Evolutionary conservation across 2,329 filamentous ascomycete species (phyloP), one percentile per base, ranked within the genome.

Genomic region (Botrytis galanthina): DNA sequence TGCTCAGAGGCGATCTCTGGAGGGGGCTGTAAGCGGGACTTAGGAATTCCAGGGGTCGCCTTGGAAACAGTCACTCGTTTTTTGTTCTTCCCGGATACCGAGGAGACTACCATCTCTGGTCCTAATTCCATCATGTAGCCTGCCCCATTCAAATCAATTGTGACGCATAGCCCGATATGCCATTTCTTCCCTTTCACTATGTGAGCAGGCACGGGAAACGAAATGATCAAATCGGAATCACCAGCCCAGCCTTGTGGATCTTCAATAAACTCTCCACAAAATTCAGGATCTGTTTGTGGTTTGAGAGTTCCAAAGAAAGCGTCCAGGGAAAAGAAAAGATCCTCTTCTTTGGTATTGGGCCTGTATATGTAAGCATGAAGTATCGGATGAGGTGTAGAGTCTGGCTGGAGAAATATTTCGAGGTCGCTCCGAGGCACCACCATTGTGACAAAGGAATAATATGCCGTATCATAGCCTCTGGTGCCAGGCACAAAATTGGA

Each of bases 1-100:
- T 54, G 22, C 12, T 39, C 60, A 32, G n/a, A 14, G 42, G 42
- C 39, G 4, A 57, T 57, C n/a, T 57, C 51, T 57, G 60, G 42
- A 66, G 10, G 18, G 51, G 37, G 64, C 22, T 54, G 64, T 39
- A 57, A 37, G 20, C 64, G 64, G n/a, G 26, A 26, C 29, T 54
- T 68, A 2, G 46, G 35, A 39, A 68, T 68, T n/a, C 46, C 32
- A 5, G 46, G 64, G 4, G 64, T 32, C 46, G 57, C 64, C 22
- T 68, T 68, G 22, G 64, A 68, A 54, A 68, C 20, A 54, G 46
- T 68, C 12, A 68, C 46, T 22, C 64, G 64, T 4, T n/a, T 48
- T n/a, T 35, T 54, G 26, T 39, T 48, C 42, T 48, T 66, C 26
- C 42, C 42, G 22, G 42, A 35, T 2, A 35, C 42, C 29, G 18